Evolutionary conservation across 257 asterid species (phyloP).

Genomic region (Solanum bulbocastanum): DNA sequence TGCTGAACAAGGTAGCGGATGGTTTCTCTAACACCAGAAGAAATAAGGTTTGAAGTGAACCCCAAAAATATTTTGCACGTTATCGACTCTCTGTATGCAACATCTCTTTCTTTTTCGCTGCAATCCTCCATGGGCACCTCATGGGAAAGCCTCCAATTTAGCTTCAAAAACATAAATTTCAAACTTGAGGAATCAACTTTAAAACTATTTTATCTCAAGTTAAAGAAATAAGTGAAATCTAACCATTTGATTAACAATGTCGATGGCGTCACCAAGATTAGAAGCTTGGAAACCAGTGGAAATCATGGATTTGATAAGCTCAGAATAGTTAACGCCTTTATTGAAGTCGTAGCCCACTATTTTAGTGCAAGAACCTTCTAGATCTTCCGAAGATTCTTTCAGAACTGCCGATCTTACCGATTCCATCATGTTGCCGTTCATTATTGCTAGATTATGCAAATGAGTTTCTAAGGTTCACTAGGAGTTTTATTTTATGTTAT

Average conservation of each 20-base stretch:
- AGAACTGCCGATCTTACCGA: slow-evolving; percentile 43
- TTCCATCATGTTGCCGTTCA: slow-evolving; percentile 28
- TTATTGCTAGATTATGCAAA: background rate
- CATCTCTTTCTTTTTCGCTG: slow-evolving; percentile 48
- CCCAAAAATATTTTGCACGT: slow-evolving; percentile 83
- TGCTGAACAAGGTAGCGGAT: slow-evolving; percentile 78
- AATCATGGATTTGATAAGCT: slow-evolving; percentile 57
- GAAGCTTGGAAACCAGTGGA: slow-evolving; percentile 93
- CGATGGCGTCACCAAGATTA: slow-evolving; percentile 90
- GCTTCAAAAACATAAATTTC: slow-evolving; percentile 35
- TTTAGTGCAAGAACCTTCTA: slow-evolving; percentile 40
- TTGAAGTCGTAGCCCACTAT: slow-evolving; percentile 86
- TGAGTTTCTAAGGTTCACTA: background rate
- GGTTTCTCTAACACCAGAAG: slow-evolving; percentile 81
- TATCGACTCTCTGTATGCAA: slow-evolving; percentile 49
- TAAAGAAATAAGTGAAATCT: background rate
- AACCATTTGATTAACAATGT: slow-evolving; percentile 76
- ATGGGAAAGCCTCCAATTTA: slow-evolving; percentile 88
- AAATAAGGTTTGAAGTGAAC: slow-evolving; percentile 81
- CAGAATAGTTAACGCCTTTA: slow-evolving; percentile 52
- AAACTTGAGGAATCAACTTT: background rate
- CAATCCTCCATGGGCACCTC: slow-evolving; percentile 55
- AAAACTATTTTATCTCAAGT: background rate
- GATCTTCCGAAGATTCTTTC: slow-evolving; percentile 48
- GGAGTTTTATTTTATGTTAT: no score